Evolutionary conservation across 768 basidiomycete species (phyloP).

Genomic region (Kwoniella sp.): DNA sequence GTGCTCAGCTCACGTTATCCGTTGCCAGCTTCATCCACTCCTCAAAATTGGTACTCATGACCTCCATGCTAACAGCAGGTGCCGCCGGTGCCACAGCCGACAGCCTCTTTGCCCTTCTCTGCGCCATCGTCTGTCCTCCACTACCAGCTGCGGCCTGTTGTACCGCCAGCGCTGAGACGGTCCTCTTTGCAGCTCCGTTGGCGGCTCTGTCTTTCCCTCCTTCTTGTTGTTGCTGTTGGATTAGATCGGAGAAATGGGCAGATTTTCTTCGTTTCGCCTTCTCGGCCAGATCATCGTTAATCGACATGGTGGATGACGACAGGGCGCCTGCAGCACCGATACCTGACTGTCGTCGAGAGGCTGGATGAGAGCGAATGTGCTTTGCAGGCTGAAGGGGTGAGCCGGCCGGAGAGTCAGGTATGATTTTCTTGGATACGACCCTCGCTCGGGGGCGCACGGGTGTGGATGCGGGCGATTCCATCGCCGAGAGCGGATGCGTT

Average conservation of each 20-base stretch:
- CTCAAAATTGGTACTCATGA: slow-evolving; percentile 92
- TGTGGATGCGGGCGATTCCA: slow-evolving; percentile 9
- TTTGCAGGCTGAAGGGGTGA: slow-evolving; percentile 23
- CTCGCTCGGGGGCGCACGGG: slow-evolving; percentile 7
- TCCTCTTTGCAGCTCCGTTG: slow-evolving; percentile 58
- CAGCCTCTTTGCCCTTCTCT: slow-evolving; percentile 40
- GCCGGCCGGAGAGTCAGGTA: slow-evolving; percentile 8
- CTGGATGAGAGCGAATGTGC: slow-evolving; percentile 1
- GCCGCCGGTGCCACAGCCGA: slow-evolving; percentile 41
- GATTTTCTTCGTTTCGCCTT: slow-evolving; percentile 69
- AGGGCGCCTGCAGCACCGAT: neutral
- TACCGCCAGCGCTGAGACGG: slow-evolving; percentile 40
- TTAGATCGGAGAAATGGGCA: slow-evolving; percentile 44
- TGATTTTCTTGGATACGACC: slow-evolving; percentile 8
- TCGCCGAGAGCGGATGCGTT: too few species aligned
- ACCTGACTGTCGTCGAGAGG: slow-evolving; percentile 4
- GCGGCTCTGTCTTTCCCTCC: slow-evolving; percentile 18
- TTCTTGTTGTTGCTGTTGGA: neutral
- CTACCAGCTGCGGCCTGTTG: slow-evolving; percentile 63
- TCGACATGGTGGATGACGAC: slow-evolving; percentile 4
- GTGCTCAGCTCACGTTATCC: slow-evolving; percentile 73
- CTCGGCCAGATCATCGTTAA: slow-evolving; percentile 86
- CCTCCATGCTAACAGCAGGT: slow-evolving; percentile 63
- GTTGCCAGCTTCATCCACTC: slow-evolving; percentile 99
- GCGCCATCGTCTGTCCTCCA: slow-evolving; percentile 31